Conservation (phyloP, 441 rosid genomes). For the Macaranga tanarius region DNA sequence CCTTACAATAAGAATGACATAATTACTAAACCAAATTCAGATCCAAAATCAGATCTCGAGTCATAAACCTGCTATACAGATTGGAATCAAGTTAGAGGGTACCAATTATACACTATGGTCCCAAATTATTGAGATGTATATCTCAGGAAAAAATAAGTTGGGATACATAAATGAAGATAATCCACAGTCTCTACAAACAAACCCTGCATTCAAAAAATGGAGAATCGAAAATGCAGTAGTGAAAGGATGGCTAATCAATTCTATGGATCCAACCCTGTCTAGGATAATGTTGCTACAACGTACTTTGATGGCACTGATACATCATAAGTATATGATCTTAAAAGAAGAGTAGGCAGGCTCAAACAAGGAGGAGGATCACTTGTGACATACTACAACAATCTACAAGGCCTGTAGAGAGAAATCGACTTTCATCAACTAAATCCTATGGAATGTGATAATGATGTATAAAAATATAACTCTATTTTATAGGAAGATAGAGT, state of each 20-base stretch:
- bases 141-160: no score
- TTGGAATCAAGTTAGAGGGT: conserved; percentile 3
- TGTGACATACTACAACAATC: background rate
- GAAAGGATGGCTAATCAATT: no score
- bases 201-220: background rate
- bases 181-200: background rate
- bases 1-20: no score
- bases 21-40: no score
- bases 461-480: background rate
- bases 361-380: background rate
- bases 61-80: background rate
- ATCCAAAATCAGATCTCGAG: background rate
- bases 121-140: no score
- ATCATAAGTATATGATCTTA: conserved; percentile 2
- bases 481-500: background rate
- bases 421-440: background rate
- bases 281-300: background rate
- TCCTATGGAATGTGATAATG: background rate
- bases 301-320: no score
- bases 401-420: background rate
- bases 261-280: background rate
- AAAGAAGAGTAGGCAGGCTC: background rate
- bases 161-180: background rate
- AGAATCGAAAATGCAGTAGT: background rate
- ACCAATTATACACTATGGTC: background rate